Evolutionary conservation across 192 early-diverging fungal genomes (phyloP), one percentile per base, ranked within the genome.

Genomic region (Backusella tuberculispora): DNA sequence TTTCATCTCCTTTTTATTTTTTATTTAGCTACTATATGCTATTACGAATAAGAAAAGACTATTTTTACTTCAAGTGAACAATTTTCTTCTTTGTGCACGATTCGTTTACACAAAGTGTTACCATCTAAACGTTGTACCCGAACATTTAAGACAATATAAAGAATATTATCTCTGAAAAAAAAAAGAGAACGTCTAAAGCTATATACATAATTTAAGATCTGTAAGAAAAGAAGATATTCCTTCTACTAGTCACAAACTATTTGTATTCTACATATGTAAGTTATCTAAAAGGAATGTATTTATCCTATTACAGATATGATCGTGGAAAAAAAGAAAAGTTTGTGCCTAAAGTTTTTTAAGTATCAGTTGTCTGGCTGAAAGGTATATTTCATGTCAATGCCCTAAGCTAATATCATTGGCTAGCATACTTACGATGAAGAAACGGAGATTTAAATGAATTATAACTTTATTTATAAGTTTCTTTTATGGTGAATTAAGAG

Each of bases 51-150:
- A 43, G 21, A 19, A 12, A 26, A 60, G 21, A 24, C 21, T 60
- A 60, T 13, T 56, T 43, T 24, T 24, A 2, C 29, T 34, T 34
- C 29, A 34, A 34, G 2, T 34, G 2, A 34, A 34, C 29, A 2
- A 34, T 34, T 34, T 34, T 34, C 29, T 1, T 60, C 21, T 60
- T 60, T 60, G 53, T 60, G 26, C 21, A 26, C 53, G 21, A 60
- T 13, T 26, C 21, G 21, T 60, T 60, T 60, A 26, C 24, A 26
- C 53, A 26, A 60, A 60, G 53, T 60, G 24, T 60, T 60, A 60
- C 53, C 53, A 19, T 60, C 13, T 60, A 60, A 60, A 60, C 21
- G 53, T 60, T 60, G 53, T 60, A 60, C 53, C 53, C 21, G 53
- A 60, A 60, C 53, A 26, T 60, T 60, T 60, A 60, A 60, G 53